These are phyloP conservation scores for Kwoniella pini DNA, from an alignment of 768 basidiomycete species.

Conservation along the genomic window DNA sequence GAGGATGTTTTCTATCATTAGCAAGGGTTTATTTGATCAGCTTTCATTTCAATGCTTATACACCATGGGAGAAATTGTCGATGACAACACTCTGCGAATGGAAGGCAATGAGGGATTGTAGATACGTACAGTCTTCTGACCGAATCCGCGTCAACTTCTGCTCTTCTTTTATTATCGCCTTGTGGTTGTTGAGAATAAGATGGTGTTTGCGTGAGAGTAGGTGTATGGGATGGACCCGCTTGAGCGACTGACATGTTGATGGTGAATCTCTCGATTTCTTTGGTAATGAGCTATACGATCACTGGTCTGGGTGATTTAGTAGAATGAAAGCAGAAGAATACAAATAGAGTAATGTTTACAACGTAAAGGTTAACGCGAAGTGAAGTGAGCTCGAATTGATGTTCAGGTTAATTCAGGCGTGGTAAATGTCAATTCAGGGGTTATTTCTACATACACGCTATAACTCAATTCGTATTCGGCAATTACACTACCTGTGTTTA, in stretches of 20 bases:
- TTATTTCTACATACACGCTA: too few species aligned
- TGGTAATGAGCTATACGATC: too few species aligned
- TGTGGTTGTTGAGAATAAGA: conserved; percentile 12
- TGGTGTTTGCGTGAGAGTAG: background rate
- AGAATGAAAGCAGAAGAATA: background rate
- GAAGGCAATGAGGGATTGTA: too few species aligned
- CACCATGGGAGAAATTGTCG: too few species aligned
- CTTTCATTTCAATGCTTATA: too few species aligned
- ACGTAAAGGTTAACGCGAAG: conserved; percentile 11
- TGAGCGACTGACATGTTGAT: conserved; percentile 10
- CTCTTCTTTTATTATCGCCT: conserved; percentile 26
- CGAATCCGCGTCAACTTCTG: conserved; percentile 33
- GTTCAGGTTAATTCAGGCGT: background rate
- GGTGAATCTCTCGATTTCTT: too few species aligned
- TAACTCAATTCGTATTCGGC: too few species aligned
- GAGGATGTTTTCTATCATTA: conserved; percentile 23
- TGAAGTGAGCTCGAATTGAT: background rate
- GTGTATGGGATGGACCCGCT: conserved; percentile 20
- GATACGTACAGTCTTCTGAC: conserved; percentile 27
- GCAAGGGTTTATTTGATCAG: too few species aligned
- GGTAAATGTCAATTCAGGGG: too few species aligned
- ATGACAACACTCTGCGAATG: too few species aligned
- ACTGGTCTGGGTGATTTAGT: too few species aligned
- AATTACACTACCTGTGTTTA: too few species aligned
- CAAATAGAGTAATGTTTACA: background rate